Evolutionary conservation across 2,329 filamentous ascomycete genomes (phyloP).

Genomic region (Aspergillus quadricinctus): DNA sequence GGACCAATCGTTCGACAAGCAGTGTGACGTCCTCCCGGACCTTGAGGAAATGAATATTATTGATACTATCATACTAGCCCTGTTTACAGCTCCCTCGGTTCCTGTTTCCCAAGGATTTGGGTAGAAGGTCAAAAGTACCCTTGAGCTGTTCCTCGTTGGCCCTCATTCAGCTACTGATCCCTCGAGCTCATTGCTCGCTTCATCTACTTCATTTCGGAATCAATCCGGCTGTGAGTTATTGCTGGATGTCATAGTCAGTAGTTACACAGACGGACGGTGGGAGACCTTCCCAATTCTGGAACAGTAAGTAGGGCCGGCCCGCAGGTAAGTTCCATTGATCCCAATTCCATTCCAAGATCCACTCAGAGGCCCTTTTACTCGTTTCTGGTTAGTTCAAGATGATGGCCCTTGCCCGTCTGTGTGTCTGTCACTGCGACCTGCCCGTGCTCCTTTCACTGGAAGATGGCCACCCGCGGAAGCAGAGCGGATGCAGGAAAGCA

Average conservation of each 20-base stretch:
- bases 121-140: neutral
- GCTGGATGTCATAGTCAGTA: neutral
- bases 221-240: neutral
- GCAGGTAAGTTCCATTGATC: slow-evolving; percentile 16
- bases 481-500: slow-evolving; percentile 14
- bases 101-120: neutral
- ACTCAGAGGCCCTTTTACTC: neutral
- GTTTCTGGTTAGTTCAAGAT: neutral
- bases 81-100: neutral
- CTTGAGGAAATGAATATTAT: slow-evolving; percentile 3
- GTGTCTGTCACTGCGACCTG: neutral
- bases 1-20: slow-evolving; percentile 12
- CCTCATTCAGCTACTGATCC: neutral
- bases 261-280: neutral
- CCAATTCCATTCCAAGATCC: neutral
- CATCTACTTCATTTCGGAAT: neutral
- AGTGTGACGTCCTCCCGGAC: slow-evolving; percentile 10
- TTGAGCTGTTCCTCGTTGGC: neutral
- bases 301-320: slow-evolving; percentile 23
- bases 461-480: slow-evolving; percentile 11
- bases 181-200: neutral
- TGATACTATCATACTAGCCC: too few relatives aligned
- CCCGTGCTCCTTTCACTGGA: neutral
- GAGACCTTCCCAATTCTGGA: slow-evolving; percentile 9
- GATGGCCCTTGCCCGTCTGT: neutral